Base-by-base conservation (phyloP, 2,329 filamentous ascomycete species). In the Penicillium freii region DNA sequence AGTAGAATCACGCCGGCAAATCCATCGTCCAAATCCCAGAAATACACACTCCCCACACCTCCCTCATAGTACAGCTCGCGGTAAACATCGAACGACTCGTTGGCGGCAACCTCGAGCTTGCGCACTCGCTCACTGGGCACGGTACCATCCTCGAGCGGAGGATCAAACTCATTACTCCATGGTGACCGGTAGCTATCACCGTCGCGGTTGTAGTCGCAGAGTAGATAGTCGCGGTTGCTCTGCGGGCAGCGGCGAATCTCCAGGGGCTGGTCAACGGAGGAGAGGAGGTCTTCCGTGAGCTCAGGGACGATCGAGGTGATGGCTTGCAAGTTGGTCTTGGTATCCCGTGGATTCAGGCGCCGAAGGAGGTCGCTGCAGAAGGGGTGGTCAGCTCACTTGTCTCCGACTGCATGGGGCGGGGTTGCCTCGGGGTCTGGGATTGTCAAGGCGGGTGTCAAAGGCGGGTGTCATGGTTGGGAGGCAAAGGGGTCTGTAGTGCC, bases 151-250 rank as follows among this genome's bases (percentile, higher is more conserved):
- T 90, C 88, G 59, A 96, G 83, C 15, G 92, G 89, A 19, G 93
- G 94, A 74, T 97, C 92, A 76, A 99, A 99, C 77, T 96, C 90
- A 79, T 97, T 97, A 79, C 89, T 94, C 94, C 94, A 99, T n/a
- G 94, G 94, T 64, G 91, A 96, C 62, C 94, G 89, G 84, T 96
- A 96, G 78, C 90, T 95, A 80, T 97, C 93, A 62, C 94, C 94
- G 78, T 99, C 94, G 64, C 94, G 92, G 83, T 99, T 99, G 84
- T 99, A 99, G 84, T 99, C 94, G 82, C 94, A 99, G 71, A 97
- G 89, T 51, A 99, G 86, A 81, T 96, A 99, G 79, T 97, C 94
- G 66, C 93, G 90, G 68, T 92, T 91, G 33, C 91, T 89, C 77
- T 92, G 90, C 67, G 86, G 86, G 82, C 94, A 97, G 65, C 90